A percentile compares a stretch with the other conserved stretches of the same genome.
These are phyloP conservation scores for Tripidium arundinaceum DNA, from an alignment of 202 grass and related monocot species.

Conservation along the genomic window DNA sequence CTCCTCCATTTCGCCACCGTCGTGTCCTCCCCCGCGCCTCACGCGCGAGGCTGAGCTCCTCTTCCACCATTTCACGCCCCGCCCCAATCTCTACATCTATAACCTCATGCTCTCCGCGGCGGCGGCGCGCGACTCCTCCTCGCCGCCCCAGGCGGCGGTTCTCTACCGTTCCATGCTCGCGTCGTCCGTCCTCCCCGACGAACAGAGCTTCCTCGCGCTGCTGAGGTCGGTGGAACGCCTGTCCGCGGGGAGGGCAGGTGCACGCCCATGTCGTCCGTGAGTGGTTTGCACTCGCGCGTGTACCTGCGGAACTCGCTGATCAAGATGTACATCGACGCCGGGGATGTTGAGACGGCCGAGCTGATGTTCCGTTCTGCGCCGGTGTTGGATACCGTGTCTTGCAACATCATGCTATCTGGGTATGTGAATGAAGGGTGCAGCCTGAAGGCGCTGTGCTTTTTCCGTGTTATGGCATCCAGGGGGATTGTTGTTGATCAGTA, in stretches of 20 bases:
- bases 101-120: constrained; percentile 46
- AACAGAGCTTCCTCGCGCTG: constrained; percentile 45
- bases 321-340: constrained; percentile 46
- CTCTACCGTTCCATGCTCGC: constrained; percentile 47
- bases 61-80: constrained; percentile 49
- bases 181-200: constrained; percentile 17
- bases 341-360: constrained; percentile 25
- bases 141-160: neutral
- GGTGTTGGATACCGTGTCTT: constrained; percentile 19
- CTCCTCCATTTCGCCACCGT: constrained; percentile 49
- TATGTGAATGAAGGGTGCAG: constrained; percentile 31
- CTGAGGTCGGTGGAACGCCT: constrained; percentile 34
- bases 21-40: constrained; percentile 22
- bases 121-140: constrained; percentile 1
- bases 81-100: constrained; percentile 49
- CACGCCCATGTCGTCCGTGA: constrained; percentile 42
- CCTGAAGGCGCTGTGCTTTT: constrained; percentile 25
- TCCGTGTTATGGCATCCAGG: constrained; percentile 21
- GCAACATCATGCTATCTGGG: constrained; percentile 58
- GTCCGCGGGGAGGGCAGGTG: constrained; percentile 32
- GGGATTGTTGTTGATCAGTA: constrained; percentile 36
- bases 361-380: constrained; percentile 29
- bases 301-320: constrained; percentile 50
- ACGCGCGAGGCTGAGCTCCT: constrained; percentile 33
- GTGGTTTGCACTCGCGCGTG: constrained; percentile 21